A percentile compares a stretch with the other conserved stretches of the same genome.
Evolutionary conservation across 352 stramenopile genomes (phyloP).

Genomic region (Globisporangium polare): DNA sequence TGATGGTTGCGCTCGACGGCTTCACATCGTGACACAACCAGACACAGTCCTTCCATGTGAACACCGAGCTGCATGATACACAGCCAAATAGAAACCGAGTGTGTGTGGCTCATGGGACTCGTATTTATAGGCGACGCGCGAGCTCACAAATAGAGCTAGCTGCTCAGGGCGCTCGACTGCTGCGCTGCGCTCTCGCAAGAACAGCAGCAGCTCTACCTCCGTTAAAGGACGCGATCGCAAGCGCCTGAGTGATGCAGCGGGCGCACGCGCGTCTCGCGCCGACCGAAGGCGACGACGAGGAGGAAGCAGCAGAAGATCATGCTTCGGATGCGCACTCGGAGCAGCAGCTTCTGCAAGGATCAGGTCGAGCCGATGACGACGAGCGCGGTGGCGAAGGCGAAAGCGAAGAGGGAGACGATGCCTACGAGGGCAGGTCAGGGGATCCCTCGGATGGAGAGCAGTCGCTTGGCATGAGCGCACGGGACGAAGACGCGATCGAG

Average conservation of each 20-base stretch:
- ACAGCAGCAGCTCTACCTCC: neutral
- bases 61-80: neutral
- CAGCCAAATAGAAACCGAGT: no score
- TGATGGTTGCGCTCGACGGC: neutral
- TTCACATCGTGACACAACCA: neutral
- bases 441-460: neutral
- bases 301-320: neutral
- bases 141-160: no score
- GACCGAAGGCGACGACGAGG: neutral
- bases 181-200: neutral
- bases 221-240: neutral
- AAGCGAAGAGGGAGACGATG: neutral
- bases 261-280: neutral
- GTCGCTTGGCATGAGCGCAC: neutral
- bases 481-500: neutral
- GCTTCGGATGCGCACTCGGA: neutral
- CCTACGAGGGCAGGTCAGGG: neutral
- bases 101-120: neutral
- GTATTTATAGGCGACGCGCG: neutral
- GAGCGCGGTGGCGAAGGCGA: neutral
- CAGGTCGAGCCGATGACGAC: neutral
- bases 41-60: neutral
- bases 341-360: neutral
- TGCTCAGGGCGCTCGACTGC: no score
- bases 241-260: neutral